phyloP scores from a whole-genome alignment of 768 basidiomycete genomes.

The Termitomyces heimii region DNA sequence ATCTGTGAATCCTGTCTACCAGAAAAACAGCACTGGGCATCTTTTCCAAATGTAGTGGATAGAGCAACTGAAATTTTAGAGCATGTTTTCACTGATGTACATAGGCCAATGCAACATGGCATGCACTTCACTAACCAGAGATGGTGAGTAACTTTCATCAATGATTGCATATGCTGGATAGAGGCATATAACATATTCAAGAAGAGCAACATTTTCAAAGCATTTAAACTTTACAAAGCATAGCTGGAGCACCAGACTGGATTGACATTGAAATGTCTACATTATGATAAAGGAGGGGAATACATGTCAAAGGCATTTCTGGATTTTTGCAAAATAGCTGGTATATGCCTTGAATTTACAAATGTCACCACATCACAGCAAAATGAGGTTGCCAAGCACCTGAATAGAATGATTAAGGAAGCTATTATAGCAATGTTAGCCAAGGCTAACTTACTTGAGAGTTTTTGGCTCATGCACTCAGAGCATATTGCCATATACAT shows the following conservation, averaged over 20 bases:
- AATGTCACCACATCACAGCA: conserved; percentile 17
- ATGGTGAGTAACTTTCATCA: neutral
- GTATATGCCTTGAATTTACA: neutral
- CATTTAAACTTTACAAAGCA: neutral
- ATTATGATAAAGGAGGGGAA: neutral
- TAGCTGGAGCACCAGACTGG: neutral
- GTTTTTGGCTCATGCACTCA: conserved; percentile 3
- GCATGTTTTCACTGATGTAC: neutral
- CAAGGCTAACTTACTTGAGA: neutral
- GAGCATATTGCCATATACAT: neutral
- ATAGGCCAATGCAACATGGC: neutral
- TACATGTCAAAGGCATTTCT: neutral
- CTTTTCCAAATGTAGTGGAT: neutral
- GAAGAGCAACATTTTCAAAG: neutral
- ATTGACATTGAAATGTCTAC: neutral
- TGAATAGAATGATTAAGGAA: conserved; percentile 30
- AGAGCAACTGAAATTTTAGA: neutral
- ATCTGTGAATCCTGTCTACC: neutral
- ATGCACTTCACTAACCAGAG: neutral
- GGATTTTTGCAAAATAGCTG: neutral
- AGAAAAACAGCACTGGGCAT: neutral
- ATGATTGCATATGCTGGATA: neutral
- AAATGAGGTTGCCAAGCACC: conserved; percentile 36
- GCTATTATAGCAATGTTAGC: conserved; percentile 14
- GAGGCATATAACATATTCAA: neutral